Percentiles rank a stretch among this genome's conserved stretches.
phyloP scores from a whole-genome alignment of 306 rosid genomes.

The Mimosa bimucronata region DNA sequence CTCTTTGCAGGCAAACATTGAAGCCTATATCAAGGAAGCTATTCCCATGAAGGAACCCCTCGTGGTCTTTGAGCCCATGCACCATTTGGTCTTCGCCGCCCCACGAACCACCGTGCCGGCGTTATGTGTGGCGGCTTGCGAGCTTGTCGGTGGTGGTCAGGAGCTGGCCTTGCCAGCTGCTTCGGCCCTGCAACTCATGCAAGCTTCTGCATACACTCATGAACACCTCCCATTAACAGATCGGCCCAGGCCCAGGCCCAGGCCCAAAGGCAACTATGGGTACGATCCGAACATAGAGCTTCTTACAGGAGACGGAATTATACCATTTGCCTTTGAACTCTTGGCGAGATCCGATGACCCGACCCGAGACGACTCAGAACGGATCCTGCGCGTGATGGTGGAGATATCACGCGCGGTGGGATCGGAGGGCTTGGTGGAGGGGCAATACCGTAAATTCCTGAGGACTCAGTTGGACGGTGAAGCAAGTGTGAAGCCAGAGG shows the following conservation, averaged over 20 bases:
- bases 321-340: slow-evolving; percentile 59
- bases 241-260: slow-evolving; percentile 35
- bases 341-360: slow-evolving; percentile 45
- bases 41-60: slow-evolving; percentile 58
- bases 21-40: slow-evolving; percentile 55
- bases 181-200: slow-evolving; percentile 55
- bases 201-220: slow-evolving; percentile 43
- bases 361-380: slow-evolving; percentile 42
- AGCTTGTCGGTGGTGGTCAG: slow-evolving; percentile 61
- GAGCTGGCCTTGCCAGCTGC: slow-evolving; percentile 68
- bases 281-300: slow-evolving; percentile 53
- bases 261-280: not conserved
- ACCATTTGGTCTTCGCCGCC: slow-evolving; percentile 44
- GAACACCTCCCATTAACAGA: slow-evolving; percentile 50
- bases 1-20: slow-evolving; percentile 56
- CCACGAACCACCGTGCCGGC: slow-evolving; percentile 63
- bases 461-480: slow-evolving; percentile 1
- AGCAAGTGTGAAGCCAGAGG: slow-evolving; percentile 4
- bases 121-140: slow-evolving; percentile 71
- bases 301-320: slow-evolving; percentile 52
- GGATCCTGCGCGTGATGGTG: slow-evolving; percentile 47
- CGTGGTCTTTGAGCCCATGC: slow-evolving; percentile 70
- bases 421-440: slow-evolving; percentile 51
- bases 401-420: slow-evolving; percentile 72
- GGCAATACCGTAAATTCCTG: slow-evolving; percentile 32